Evolutionary conservation across 1,284 basidiomycete genomes (phyloP), one percentile per base, ranked within the genome.

Genomic region (Malassezia sp.): DNA sequence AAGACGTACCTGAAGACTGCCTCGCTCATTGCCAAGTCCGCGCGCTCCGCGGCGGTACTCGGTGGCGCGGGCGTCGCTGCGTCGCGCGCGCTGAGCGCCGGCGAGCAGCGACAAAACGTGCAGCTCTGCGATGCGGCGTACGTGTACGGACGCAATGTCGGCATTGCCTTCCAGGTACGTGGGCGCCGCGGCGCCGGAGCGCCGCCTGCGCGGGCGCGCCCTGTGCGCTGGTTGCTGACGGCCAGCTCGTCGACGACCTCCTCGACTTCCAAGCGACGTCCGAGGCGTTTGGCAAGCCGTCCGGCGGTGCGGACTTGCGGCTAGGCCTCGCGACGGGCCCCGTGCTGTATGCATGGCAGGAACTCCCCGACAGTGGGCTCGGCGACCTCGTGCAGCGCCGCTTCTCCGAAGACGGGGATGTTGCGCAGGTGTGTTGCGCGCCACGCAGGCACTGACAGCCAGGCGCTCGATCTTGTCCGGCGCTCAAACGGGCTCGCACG

Each of bases 1-100:
- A 95, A 91, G 74, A 90, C 87, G 21, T 97, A 96, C 69, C 75
- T 97, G 63, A 96, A 97, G 74, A 93, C 89, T 5, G 91, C 91
- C 14, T 87, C 84, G 61, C 73, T 97, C 49, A 91, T 97, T 78
- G 90, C 89, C 1, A 97, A 96, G 72, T 83, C 83, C 3, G 83
- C 85, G 1, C 78, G 90, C 7, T 85, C 86, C 5, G 80, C 87
- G 0, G 85, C 88, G 5, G 82, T 91, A 4, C 76, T 97, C 0
- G 91, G 90, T 5, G 91, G 91, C 0, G 84, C 82, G 40, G 73
- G 74, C 0, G 80, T 80, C 4, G 60, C 62, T 36, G 73, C 73
- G 0, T 37, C 33, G 17, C 39, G 45, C 4, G 36, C 31, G 1
- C 20, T 58, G 28, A 12, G 31, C 0, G 32, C 32, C 10, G 28